phyloP scores from a whole-genome alignment of 1,284 basidiomycete species.

The Ustilago shanxiensis region DNA sequence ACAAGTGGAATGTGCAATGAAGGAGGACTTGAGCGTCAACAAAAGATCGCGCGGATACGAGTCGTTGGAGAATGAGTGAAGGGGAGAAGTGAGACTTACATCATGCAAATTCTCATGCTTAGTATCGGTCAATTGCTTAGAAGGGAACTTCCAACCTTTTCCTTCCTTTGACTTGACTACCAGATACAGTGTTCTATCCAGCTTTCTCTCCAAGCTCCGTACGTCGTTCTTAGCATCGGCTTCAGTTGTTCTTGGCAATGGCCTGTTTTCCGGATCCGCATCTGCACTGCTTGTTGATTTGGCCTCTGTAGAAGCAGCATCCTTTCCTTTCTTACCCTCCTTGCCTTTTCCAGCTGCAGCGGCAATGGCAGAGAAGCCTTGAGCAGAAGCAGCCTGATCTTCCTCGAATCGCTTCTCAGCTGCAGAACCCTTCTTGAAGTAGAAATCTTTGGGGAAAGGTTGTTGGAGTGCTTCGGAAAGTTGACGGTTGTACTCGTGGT shows the following conservation, averaged over 20 bases:
- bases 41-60: background rate
- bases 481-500: slow-evolving; percentile 86
- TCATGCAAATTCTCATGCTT: slow-evolving; percentile 48
- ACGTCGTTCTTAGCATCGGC: slow-evolving; percentile 77
- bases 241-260: slow-evolving; percentile 71
- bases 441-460: slow-evolving; percentile 89
- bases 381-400: slow-evolving; percentile 51
- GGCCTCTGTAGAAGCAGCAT: background rate
- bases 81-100: slow-evolving; percentile 20
- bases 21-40: too few relatives aligned
- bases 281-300: slow-evolving; percentile 13
- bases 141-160: slow-evolving; percentile 52
- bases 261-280: slow-evolving; percentile 72
- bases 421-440: slow-evolving; percentile 92
- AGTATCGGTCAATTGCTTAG: slow-evolving; percentile 37
- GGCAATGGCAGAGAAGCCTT: slow-evolving; percentile 43
- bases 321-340: slow-evolving; percentile 20
- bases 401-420: slow-evolving; percentile 84
- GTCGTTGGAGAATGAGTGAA: background rate
- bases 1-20: background rate
- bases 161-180: slow-evolving; percentile 75
- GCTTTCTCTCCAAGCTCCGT: slow-evolving; percentile 82
- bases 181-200: slow-evolving; percentile 87
- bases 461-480: slow-evolving; percentile 87
- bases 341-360: slow-evolving; percentile 26